phyloP scores from a whole-genome alignment of 805 yeast species.

The Metschnikowia proteae region DNA sequence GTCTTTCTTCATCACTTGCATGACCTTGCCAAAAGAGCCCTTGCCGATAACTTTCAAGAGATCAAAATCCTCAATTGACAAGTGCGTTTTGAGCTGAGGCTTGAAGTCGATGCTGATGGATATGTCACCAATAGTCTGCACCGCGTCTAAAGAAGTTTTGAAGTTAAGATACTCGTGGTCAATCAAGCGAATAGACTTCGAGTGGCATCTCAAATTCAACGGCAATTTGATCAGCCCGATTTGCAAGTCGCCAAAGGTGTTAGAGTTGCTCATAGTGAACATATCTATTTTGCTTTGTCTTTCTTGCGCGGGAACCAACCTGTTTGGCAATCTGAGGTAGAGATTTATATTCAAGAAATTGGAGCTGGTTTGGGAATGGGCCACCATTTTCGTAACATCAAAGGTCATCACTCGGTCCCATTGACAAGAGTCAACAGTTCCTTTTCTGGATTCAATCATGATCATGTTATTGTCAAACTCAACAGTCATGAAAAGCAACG shows the following conservation, averaged over 20 bases:
- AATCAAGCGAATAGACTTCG: slow-evolving; percentile 51
- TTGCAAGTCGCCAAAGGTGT: slow-evolving; percentile 60
- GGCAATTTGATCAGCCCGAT: slow-evolving; percentile 69
- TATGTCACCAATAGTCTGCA: slow-evolving; percentile 47
- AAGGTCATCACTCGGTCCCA: slow-evolving; percentile 90
- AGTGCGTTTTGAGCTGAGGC: slow-evolving; percentile 56
- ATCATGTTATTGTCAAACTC: slow-evolving; percentile 95
- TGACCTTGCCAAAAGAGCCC: slow-evolving; percentile 97
- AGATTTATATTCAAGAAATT: slow-evolving; percentile 66
- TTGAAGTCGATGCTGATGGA: slow-evolving; percentile 66
- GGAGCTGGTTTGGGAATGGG: slow-evolving; percentile 39
- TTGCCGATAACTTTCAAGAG: slow-evolving; percentile 93
- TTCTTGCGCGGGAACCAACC: slow-evolving; percentile 46
- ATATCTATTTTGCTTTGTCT: slow-evolving; percentile 25
- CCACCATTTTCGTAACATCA: slow-evolving; percentile 58
- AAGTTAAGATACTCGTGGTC: slow-evolving; percentile 52
- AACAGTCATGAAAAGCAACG: slow-evolving; percentile 78
- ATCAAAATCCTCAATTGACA: slow-evolving; percentile 89
- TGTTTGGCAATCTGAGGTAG: slow-evolving; percentile 72
- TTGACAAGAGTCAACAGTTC: slow-evolving; percentile 70
- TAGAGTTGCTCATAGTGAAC: slow-evolving; percentile 34
- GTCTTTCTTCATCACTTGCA: slow-evolving; percentile 96
- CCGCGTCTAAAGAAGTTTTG: slow-evolving; percentile 39
- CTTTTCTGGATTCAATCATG: slow-evolving; percentile 80
- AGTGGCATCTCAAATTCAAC: slow-evolving; percentile 51